Evolutionary conservation across 805 yeast species (phyloP).

Genomic region (Yarrowia divulgata): DNA sequence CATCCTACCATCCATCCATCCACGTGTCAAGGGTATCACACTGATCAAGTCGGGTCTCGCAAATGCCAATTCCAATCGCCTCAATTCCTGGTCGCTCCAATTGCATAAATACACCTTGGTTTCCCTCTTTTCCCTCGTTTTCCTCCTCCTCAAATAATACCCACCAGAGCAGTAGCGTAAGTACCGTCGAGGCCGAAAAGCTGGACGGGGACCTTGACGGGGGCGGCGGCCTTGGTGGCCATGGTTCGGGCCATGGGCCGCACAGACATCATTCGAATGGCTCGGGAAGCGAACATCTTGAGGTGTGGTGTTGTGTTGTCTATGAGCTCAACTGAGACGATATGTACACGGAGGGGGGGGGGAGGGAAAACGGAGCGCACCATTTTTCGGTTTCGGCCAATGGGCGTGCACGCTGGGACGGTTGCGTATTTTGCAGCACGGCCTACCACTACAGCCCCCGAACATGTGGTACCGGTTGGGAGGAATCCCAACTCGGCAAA

Average conservation of each 20-base stretch:
- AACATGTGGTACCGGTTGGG: slow-evolving; percentile 20
- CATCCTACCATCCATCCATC: neutral
- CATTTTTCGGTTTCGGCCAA: slow-evolving; percentile 36
- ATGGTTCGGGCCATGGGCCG: slow-evolving; percentile 41
- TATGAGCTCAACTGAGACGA: slow-evolving; percentile 35
- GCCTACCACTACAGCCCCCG: neutral
- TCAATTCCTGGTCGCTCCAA: slow-evolving; percentile 2
- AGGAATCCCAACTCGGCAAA: neutral
- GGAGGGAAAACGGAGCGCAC: slow-evolving; percentile 35
- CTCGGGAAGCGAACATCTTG: slow-evolving; percentile 40
- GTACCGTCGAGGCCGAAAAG: slow-evolving; percentile 96
- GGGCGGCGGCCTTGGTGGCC: slow-evolving; percentile 67
- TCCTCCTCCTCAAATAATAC: slow-evolving; percentile 28
- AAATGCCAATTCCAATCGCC: neutral
- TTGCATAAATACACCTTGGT: neutral
- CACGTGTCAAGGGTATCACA: slow-evolving; percentile 12
- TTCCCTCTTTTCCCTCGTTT: neutral
- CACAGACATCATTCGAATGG: slow-evolving; percentile 39
- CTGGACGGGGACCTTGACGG: slow-evolving; percentile 87
- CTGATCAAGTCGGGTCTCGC: neutral
- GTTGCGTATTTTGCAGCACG: slow-evolving; percentile 19
- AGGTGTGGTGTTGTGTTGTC: slow-evolving; percentile 36
- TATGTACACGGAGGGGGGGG: slow-evolving; percentile 23
- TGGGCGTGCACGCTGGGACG: slow-evolving; percentile 7
- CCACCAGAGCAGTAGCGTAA: slow-evolving; percentile 83